Base-by-base conservation (phyloP, 1,139 yeast species). In the Diutina pseudorugosa region DNA sequence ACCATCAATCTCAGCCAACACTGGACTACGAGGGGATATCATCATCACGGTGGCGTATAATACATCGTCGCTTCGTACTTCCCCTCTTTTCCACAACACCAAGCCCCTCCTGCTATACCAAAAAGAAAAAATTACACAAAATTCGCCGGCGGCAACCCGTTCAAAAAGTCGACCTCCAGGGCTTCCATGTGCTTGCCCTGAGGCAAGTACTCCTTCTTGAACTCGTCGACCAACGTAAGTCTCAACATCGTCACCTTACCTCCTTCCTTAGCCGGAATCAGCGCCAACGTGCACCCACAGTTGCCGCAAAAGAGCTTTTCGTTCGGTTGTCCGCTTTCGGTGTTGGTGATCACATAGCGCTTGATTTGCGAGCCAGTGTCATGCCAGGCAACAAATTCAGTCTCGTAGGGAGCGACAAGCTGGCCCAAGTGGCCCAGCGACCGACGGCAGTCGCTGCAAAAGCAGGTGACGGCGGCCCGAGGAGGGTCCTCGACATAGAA, bases 391-490 rank as follows among this genome's bases (percentile, higher is more conserved):
- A 45, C 49, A 7, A 8, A 19, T 2, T n/a, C 21, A 16, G 49
- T 45, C 19, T 45, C 40, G 19, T 8, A 45, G 9, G 14, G 23
- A 16, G 36, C 49, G 3, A 5, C 4, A 9, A 45, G 20, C 27
- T 45, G 49, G 27, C 49, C 49, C 27, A 45, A 33, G 21, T 45
- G 49, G 21, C 49, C 49, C n/a, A 20, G n/a, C 5, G 19, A 16
- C 41, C 27, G 27, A 6, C 49, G 49, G 14, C 49, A 45, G 21
- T 45, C 40, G 9, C 14, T 6, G n/a, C 49, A 45, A 12, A 45
- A 45, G 6, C 49, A 45, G 7, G 40, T 27, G 3, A 5, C 4
- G 19, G 21, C 2, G 6, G 3, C 21, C 30, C n/a, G 21, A 4
- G 49, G 49, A n/a, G 36, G 40, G n/a, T n/a, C 11, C 20, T 45